Conservation (phyloP, 306 rosid species). For the Gastrolobium bilobum region DNA sequence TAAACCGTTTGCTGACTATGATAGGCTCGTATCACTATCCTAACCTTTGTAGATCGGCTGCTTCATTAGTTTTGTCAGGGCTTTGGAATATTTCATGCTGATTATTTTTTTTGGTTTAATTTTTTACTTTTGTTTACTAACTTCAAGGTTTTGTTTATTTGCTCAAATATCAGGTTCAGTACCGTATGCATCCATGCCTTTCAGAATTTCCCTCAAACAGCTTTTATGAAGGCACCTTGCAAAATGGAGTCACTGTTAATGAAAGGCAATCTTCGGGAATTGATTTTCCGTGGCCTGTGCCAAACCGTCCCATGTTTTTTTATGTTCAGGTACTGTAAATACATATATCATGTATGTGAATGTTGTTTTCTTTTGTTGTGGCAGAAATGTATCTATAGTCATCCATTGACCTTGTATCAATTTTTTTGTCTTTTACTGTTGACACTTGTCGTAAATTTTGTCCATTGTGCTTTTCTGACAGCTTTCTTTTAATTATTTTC, state of each 20-base stretch:
- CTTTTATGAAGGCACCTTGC: slow-evolving; percentile 97
- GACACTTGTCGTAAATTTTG: not conserved
- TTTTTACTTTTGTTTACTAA: slow-evolving; percentile 12
- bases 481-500: slow-evolving; percentile 23
- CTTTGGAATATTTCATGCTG: slow-evolving; percentile 10
- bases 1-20: too few relatives aligned
- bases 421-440: not conserved
- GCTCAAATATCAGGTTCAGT: slow-evolving; percentile 81
- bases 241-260: slow-evolving; percentile 96
- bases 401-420: not conserved
- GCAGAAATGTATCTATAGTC: slow-evolving; percentile 1
- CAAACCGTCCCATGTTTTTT: slow-evolving; percentile 98
- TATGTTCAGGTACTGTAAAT: slow-evolving; percentile 85
- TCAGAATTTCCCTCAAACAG: slow-evolving; percentile 99
- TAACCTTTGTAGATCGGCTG: not conserved
- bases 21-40: too few relatives aligned
- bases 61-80: slow-evolving; percentile 10
- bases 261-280: slow-evolving; percentile 96
- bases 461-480: not conserved
- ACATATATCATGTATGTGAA: slow-evolving; percentile 7
- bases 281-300: slow-evolving; percentile 99
- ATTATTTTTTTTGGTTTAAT: slow-evolving; percentile 15
- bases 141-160: slow-evolving; percentile 24
- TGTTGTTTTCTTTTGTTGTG: slow-evolving; percentile 30
- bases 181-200: slow-evolving; percentile 99